These are phyloP conservation scores for Nepenthes alata DNA, from an alignment of 179 eudicot species.

Conservation along the genomic window DNA sequence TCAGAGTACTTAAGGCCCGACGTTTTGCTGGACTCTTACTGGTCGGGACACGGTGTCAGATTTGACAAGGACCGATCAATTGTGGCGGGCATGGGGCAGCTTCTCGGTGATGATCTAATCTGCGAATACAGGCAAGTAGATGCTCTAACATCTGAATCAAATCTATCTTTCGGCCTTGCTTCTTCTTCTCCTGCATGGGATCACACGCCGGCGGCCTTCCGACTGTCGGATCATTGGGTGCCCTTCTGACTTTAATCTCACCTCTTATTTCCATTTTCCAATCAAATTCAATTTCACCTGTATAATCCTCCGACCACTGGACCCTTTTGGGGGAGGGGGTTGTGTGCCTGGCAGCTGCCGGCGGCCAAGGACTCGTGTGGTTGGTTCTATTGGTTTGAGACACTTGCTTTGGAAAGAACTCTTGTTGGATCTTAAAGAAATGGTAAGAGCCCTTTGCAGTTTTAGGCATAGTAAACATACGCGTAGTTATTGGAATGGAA, in stretches of 20 bases:
- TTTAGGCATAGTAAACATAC: no score
- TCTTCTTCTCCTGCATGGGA: conserved; percentile 34
- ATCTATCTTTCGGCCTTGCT: conserved; percentile 15
- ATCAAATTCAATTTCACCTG: no score
- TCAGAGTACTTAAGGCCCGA: conserved; percentile 49
- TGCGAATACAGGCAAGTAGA: conserved; percentile 26
- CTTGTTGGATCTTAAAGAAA: background rate
- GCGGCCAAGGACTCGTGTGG: background rate
- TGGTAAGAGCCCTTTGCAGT: no score
- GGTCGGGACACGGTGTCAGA: conserved; percentile 24
- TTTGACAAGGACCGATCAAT: conserved; percentile 19
- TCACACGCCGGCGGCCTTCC: conserved; percentile 14
- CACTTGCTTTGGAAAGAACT: background rate
- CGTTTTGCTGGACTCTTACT: conserved; percentile 37
- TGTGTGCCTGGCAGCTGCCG: no score
- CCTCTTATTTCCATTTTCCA: conserved; percentile 1
- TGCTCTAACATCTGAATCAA: conserved; percentile 17
- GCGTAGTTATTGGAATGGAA: no score
- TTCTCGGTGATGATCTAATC: conserved; percentile 40
- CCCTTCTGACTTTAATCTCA: conserved; percentile 1
- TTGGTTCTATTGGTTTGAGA: background rate
- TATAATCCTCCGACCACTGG: no score
- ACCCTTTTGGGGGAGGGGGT: no score
- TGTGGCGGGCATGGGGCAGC: conserved; percentile 28
- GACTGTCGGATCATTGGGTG: conserved; percentile 7